phyloP scores from a whole-genome alignment of 106 monocot genomes.

The Chionographis japonica region DNA sequence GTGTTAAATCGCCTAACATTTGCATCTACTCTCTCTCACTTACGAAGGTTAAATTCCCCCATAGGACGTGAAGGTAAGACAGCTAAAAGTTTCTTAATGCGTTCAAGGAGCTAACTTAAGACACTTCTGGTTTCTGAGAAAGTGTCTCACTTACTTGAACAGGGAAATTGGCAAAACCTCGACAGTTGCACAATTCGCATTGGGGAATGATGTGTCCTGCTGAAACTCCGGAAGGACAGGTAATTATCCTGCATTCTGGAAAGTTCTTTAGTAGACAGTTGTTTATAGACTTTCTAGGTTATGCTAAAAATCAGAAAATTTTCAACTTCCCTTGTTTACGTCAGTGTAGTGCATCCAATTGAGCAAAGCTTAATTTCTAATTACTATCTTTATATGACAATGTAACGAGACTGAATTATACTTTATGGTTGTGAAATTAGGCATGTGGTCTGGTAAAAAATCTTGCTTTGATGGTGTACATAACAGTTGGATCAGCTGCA shows the following conservation, averaged over 20 bases:
- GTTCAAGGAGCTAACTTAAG: not conserved
- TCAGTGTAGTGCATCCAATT: too few relatives aligned
- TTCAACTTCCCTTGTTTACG: too few relatives aligned
- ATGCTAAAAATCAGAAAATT: too few relatives aligned
- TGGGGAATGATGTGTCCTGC: conserved; percentile 99
- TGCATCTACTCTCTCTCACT: conserved; percentile 94
- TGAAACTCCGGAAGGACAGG: conserved; percentile 99
- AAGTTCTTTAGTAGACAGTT: not conserved
- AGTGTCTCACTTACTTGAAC: conserved; percentile 9
- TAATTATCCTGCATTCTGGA: conserved; percentile 10
- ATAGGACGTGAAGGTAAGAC: conserved; percentile 89
- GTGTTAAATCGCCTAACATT: conserved; percentile 93
- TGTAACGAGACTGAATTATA: not conserved
- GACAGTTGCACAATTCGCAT: conserved; percentile 94
- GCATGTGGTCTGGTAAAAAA: conserved; percentile 98
- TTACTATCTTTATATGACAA: not conserved
- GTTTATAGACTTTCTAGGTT: not conserved
- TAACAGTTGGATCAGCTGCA: conserved; percentile 97
- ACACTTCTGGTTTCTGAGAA: not conserved
- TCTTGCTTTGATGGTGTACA: conserved; percentile 97
- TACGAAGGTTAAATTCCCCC: conserved; percentile 94
- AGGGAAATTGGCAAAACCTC: conserved; percentile 96
- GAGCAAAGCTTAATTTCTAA: too few relatives aligned
- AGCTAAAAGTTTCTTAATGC: not conserved
- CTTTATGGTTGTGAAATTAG: conserved; percentile 21